Percentiles rank a stretch among this genome's conserved stretches.
Evolutionary conservation across 495 filamentous ascomycete genomes (phyloP).

Genomic region (Lasiosphaeris hirsuta): DNA sequence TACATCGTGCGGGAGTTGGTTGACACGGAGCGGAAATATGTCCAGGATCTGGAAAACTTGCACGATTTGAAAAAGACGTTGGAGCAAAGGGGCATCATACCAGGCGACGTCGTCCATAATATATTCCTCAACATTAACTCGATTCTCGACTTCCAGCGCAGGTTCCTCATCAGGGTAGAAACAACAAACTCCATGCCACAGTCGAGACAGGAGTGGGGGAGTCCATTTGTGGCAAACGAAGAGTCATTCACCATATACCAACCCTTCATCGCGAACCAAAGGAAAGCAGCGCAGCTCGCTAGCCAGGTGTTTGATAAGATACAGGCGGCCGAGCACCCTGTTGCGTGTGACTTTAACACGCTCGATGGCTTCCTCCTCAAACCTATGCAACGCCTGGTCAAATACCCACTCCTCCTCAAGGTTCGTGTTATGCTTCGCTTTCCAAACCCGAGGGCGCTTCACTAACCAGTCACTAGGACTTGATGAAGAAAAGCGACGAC

Average conservation of each 20-base stretch:
- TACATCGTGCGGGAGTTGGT: constrained; percentile 88
- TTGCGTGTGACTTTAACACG: constrained; percentile 57
- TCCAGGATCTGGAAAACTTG: constrained; percentile 93
- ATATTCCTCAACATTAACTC: constrained; percentile 96
- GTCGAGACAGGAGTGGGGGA: constrained; percentile 84
- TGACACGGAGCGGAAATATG: constrained; percentile 93
- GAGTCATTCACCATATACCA: constrained; percentile 83
- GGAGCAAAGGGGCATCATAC: constrained; percentile 80
- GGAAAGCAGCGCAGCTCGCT: constrained; percentile 61
- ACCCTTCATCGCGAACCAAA: constrained; percentile 93
- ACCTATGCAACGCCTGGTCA: constrained; percentile 90
- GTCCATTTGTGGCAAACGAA: constrained; percentile 71
- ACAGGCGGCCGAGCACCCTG: constrained; percentile 48
- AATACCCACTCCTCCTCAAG: constrained; percentile 87
- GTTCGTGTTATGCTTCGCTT: constrained; percentile 45
- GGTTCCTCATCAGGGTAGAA: constrained; percentile 92
- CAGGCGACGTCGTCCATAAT: constrained; percentile 86
- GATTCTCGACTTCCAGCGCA: constrained; percentile 89
- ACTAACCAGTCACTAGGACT: constrained; percentile 55
- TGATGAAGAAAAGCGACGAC: constrained; percentile 78
- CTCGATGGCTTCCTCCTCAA: constrained; percentile 91
- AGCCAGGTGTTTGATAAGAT: constrained; percentile 62
- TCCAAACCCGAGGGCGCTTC: background rate
- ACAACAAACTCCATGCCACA: constrained; percentile 83
- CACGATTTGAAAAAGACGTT: constrained; percentile 89